phyloP scores from a whole-genome alignment of 2,329 filamentous ascomycete species.

The Sclerotinia glacialis region DNA sequence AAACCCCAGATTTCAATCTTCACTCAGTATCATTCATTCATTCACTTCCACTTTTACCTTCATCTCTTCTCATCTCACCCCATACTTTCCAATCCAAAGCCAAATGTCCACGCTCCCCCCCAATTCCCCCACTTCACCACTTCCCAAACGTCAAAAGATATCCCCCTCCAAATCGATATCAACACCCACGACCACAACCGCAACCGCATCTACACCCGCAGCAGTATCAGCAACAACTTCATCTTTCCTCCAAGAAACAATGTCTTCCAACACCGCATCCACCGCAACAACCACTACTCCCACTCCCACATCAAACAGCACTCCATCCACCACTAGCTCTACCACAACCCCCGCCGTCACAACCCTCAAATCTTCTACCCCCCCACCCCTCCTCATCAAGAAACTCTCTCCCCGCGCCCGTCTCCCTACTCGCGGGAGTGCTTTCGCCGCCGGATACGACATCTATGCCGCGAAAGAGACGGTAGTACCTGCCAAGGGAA shows the following conservation, averaged over 20 bases:
- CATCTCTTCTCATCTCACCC: background rate
- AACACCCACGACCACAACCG: background rate
- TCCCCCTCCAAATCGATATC: slow-evolving; percentile 2
- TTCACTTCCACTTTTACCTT: background rate
- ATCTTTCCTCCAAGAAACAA: slow-evolving; percentile 20
- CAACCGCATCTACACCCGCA: background rate
- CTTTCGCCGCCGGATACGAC: slow-evolving; percentile 91
- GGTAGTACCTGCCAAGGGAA: slow-evolving; percentile 75
- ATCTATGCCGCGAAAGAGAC: slow-evolving; percentile 76
- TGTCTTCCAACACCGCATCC: slow-evolving; percentile 11
- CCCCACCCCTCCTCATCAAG: slow-evolving; percentile 58
- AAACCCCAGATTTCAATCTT: background rate
- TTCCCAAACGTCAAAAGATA: slow-evolving; percentile 23
- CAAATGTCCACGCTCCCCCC: slow-evolving; percentile 15
- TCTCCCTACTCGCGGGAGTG: slow-evolving; percentile 83
- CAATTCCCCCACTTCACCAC: slow-evolving; percentile 13
- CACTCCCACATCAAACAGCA: slow-evolving; percentile 18
- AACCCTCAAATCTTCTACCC: slow-evolving; percentile 24
- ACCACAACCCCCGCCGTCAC: slow-evolving; percentile 21
- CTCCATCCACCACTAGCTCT: slow-evolving; percentile 17
- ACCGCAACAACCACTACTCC: slow-evolving; percentile 3
- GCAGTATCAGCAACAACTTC: background rate
- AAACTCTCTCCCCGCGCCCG: slow-evolving; percentile 78
- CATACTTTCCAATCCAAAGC: background rate
- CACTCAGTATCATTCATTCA: background rate